Percentiles rank a stretch among this genome's conserved stretches.
Evolutionary conservation across 1,284 basidiomycete species (phyloP).

Genomic region (Cryptococcus maquisensis): DNA sequence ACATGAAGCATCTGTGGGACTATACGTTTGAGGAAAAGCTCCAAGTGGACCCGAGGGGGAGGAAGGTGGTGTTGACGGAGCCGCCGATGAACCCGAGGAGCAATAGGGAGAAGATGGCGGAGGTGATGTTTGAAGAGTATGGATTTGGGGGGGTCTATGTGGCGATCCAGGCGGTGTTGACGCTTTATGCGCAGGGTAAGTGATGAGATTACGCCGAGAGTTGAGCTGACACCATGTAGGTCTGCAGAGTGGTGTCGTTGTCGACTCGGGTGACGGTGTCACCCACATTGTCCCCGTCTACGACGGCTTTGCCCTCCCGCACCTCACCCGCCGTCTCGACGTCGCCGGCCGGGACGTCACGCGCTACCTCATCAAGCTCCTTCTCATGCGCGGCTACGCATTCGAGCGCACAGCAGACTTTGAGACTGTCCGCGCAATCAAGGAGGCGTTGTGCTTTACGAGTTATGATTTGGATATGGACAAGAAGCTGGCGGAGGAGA

Average conservation of each 20-base stretch:
- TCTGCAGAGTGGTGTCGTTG: slow-evolving; percentile 94
- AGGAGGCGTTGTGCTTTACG: slow-evolving; percentile 97
- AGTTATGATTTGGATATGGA: slow-evolving; percentile 96
- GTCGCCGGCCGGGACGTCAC: slow-evolving; percentile 98
- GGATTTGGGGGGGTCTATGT: slow-evolving; percentile 95
- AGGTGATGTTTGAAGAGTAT: slow-evolving; percentile 99
- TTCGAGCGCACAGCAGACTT: slow-evolving; percentile 99
- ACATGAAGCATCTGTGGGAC: slow-evolving; percentile 98
- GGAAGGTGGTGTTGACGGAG: slow-evolving; percentile 92
- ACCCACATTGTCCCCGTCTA: slow-evolving; percentile 99
- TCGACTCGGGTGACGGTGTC: slow-evolving; percentile 98
- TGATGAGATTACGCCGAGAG: slow-evolving; percentile 9
- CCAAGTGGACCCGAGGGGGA: slow-evolving; percentile 75
- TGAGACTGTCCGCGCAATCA: slow-evolving; percentile 97
- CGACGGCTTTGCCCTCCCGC: slow-evolving; percentile 92
- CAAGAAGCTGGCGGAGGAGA: slow-evolving; percentile 90
- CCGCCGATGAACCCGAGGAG: slow-evolving; percentile 99
- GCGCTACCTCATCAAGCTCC: slow-evolving; percentile 94
- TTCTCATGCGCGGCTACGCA: slow-evolving; percentile 97
- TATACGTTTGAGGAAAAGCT: slow-evolving; percentile 98
- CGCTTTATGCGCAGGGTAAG: slow-evolving; percentile 93
- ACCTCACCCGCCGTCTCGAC: slow-evolving; percentile 88
- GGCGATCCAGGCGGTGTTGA: slow-evolving; percentile 97
- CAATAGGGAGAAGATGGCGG: slow-evolving; percentile 89
- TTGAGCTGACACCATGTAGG: slow-evolving; percentile 54